phyloP scores from a whole-genome alignment of 2,329 filamentous ascomycete species.

The Curvularia verruculosa region DNA sequence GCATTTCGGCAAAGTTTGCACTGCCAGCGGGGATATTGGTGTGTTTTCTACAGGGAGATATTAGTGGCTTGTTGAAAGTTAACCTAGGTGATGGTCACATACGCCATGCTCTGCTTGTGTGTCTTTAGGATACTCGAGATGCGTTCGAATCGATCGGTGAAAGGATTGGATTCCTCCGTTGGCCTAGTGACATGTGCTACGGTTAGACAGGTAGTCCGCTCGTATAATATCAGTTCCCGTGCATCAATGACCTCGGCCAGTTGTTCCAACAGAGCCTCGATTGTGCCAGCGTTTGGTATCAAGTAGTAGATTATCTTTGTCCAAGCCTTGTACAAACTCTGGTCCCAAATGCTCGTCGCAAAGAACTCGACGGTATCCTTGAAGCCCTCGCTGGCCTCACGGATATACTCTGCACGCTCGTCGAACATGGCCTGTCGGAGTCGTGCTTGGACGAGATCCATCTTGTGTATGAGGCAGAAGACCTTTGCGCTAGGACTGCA shows the following conservation, averaged over 20 bases:
- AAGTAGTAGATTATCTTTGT: conserved; percentile 97
- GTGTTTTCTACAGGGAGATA: conserved; percentile 64
- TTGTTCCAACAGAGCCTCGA: conserved; percentile 83
- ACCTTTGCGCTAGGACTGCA: conserved; percentile 82
- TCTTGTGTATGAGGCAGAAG: conserved; percentile 97
- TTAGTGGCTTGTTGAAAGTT: neutral
- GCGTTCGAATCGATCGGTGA: conserved; percentile 89
- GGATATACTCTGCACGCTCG: conserved; percentile 78
- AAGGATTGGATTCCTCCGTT: conserved; percentile 79
- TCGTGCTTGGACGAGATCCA: conserved; percentile 88
- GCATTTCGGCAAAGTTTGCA: conserved; percentile 80
- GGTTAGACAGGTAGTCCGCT: conserved; percentile 92
- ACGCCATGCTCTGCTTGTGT: conserved; percentile 81
- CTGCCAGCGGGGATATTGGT: conserved; percentile 80
- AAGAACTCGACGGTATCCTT: conserved; percentile 76
- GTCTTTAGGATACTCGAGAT: conserved; percentile 98
- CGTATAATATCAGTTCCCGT: conserved; percentile 92
- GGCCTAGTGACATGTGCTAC: conserved; percentile 89
- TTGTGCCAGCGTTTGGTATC: conserved; percentile 88
- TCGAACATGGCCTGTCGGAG: conserved; percentile 83
- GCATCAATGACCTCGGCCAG: conserved; percentile 87
- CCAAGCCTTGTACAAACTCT: conserved; percentile 97
- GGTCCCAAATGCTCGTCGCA: conserved; percentile 97
- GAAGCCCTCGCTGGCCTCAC: conserved; percentile 74
- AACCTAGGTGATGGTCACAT: conserved; percentile 35